Evolutionary conservation across 192 early-diverging fungal species (phyloP), one percentile per base, ranked within the genome.

Genomic region (Phlyctochytrium planicorne): DNA sequence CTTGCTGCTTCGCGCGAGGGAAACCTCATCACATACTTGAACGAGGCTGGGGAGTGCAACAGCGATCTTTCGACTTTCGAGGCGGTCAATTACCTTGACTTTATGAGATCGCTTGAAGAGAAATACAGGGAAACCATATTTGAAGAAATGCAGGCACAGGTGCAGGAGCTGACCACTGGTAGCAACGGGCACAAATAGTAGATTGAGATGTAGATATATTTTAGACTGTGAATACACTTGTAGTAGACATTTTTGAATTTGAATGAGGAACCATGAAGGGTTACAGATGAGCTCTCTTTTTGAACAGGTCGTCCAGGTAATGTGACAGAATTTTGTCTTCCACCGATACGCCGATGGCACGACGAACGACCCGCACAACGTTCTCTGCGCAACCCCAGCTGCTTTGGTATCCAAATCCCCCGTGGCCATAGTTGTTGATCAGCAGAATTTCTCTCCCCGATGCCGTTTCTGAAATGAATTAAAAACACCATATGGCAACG

Each of bases 391-490:
- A 75, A 2, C 78, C 67, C 73, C 68, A 76, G 20, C 55, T 57
- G 66, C 72, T 67, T 35, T 73, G 76, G 60, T 72, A 81, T 24
- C 73, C 74, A 34, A 37, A 70, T 23, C 71, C 75, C 25, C 80
- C 82, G 60, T 84, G 82, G 14, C 82, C 82, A 57, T 80, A 83
- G 62, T 75, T 78, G 59, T 83, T 72, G 27, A 78, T 66, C n/a
- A 84, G 57, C 35, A 79, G 62, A 20, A 72, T 65, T 25, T 74
- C 61, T 12, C 59, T 37, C 3, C 73, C 70, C 3, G 55, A 60
- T 2, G 55, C 47, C 29, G 70, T 65, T 55, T 69, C 40, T 71
- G 29, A 29, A 29, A 68, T 14, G 71, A 67, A 30, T 6, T 47
- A 20, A 34, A 68, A 70, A 25, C 55, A 60, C 2, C 53, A 35